Evolutionary conservation across 163 green algal species (phyloP), one percentile per base, ranked within the genome.

Genomic region (Botryococcus braunii): DNA sequence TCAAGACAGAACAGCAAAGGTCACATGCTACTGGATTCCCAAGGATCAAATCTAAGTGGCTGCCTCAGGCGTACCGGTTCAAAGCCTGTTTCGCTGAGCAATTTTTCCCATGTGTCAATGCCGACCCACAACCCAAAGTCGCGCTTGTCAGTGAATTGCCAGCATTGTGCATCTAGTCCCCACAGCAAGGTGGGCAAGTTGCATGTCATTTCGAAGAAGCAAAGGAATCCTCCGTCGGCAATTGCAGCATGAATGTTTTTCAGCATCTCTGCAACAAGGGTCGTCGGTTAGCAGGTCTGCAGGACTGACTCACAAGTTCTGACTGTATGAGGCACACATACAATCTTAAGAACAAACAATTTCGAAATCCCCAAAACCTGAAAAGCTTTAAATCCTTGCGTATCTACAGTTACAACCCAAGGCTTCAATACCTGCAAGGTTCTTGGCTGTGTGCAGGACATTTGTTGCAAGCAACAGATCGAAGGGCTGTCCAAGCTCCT

Each of bases 391-490:
- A n/a, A n/a, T n/a, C n/a, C n/a, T n/a, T n/a, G n/a, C n/a, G n/a
- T n/a, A n/a, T n/a, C n/a, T n/a, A n/a, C n/a, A n/a, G n/a, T n/a
- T n/a, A n/a, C n/a, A n/a, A n/a, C n/a, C n/a, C n/a, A n/a, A n/a
- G n/a, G n/a, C n/a, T n/a, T n/a, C n/a, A n/a, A n/a, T n/a, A 66
- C 59, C 38, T 7, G 36, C 38, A 25, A 66, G 59, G 35, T 66
- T 66, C 17, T 66, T 66, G 59, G 37, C 59, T 21, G 59, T 66
- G 59, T 66, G 59, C 3, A 66, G 59, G 37, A 66, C 59, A 38
- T 66, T 66, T 36, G 59, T 66, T 23, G 35, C 59, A 25, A 66
- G 8, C 23, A 38, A 36, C 34, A 66, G 25, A 29, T 66, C 25
- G 59, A 50, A 66, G 35, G 59, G 59, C 2, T 34, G 37, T 34